Conservation (phyloP, 768 basidiomycete genomes). For the Tephrocybe sp. region DNA sequence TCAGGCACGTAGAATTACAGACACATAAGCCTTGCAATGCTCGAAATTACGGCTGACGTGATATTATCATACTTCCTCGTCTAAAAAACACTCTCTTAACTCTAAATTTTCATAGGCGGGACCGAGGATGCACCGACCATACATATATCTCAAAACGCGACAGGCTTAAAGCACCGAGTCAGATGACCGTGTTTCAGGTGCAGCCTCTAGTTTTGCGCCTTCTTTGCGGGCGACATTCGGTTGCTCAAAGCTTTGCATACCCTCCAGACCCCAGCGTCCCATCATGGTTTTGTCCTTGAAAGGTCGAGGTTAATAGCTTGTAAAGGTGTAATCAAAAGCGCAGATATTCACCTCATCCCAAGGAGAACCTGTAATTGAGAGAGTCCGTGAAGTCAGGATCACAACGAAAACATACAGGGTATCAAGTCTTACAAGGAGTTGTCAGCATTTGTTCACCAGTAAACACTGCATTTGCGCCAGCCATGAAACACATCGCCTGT, state of each 20-base stretch:
- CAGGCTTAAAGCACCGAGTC: slow-evolving; percentile 2
- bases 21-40: neutral
- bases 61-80: slow-evolving; percentile 1
- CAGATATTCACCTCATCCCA: slow-evolving; percentile 78
- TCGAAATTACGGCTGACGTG: slow-evolving; percentile 1
- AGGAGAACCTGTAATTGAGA: slow-evolving; percentile 59
- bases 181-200: neutral
- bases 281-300: slow-evolving; percentile 90
- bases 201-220: slow-evolving; percentile 23
- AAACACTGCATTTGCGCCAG: slow-evolving; percentile 96
- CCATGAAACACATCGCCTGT: slow-evolving; percentile 98
- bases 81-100: neutral
- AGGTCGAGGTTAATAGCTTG: slow-evolving; percentile 10
- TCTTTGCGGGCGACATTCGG: slow-evolving; percentile 55
- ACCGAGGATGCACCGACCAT: slow-evolving; percentile 13
- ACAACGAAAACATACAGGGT: slow-evolving; percentile 5
- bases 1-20: slow-evolving; percentile 15
- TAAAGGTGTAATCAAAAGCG: neutral
- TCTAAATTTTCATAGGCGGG: slow-evolving; percentile 8
- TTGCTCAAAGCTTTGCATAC: slow-evolving; percentile 90
- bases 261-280: slow-evolving; percentile 86
- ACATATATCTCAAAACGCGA: neutral
- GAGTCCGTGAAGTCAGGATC: slow-evolving; percentile 12
- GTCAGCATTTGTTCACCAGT: slow-evolving; percentile 99
- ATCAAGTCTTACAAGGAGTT: slow-evolving; percentile 74